Base-by-base conservation (phyloP, 495 filamentous ascomycete species). In the Halenospora varia region DNA sequence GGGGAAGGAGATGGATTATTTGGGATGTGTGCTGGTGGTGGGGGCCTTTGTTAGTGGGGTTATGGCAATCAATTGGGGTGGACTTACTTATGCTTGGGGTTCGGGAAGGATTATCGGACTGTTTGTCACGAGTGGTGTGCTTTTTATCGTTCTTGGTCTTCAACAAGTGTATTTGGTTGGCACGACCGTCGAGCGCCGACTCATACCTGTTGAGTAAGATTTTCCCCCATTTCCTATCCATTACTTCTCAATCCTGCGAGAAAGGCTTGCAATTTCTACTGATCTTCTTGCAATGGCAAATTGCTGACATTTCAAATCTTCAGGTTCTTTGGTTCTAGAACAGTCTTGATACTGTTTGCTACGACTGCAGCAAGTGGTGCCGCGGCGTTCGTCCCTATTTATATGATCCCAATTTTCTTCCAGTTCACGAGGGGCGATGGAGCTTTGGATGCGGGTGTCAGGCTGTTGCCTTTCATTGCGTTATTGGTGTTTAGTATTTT, bases 321-420 rank as follows among this genome's bases (percentile, higher is more conserved):
- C n/a, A n/a, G n/a, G n/a, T 74, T 83, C 55, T 66, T 85, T 19
- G 57, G 57, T 3, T 66, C 68, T 20, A 73, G 72, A 0, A 72
- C 70, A 0, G 65, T 75, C 41, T 25, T 82, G 3, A 61, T 84
- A 19, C 67, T 85, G 0, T 80, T 77, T 60, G 40, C 63, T 11
- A 53, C 67, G 29, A 73, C 68, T 9, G 64, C 73, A 0, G 68
- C 70, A 2, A 71, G 58, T 24, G 66, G 60, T 24, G 68, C 74
- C 1, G 54, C 65, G 0, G 46, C 71, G 39, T 75, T 75, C 62
- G 63, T 79, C 45, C 59, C 70, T 8, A 63, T 75, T 48, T 79
- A 76, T 57, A 75, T 72, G 60, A 72, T 79, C 51, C 84, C 83
- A 0, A 62, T 85, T 35, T 84, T 76, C 70, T 87, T 86, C 67